These are phyloP conservation scores for Ogataea nitratoaversa DNA, from an alignment of 805 yeast genomes.

Conservation along the genomic window DNA sequence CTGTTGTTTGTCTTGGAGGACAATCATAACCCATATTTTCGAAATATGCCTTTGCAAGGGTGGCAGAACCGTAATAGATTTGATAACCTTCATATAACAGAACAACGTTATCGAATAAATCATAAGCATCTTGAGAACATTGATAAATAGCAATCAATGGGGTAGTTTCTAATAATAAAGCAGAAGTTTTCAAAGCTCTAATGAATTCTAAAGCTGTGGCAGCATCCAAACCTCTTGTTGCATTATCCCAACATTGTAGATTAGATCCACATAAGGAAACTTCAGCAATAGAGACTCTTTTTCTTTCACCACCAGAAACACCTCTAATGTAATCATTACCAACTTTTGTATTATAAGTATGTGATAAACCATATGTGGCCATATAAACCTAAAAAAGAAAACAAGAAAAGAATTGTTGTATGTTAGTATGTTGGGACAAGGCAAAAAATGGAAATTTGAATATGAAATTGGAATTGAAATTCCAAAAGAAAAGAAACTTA, in stretches of 20 bases:
- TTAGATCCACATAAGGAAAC: conserved; percentile 35
- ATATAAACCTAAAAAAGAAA: conserved; percentile 12
- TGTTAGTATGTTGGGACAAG: conserved; percentile 1
- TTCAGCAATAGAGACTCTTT: conserved; percentile 62
- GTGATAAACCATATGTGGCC: conserved; percentile 34
- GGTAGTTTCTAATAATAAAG: conserved; percentile 44
- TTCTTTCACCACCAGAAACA: conserved; percentile 66
- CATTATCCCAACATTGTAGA: conserved; percentile 61
- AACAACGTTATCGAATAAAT: conserved; percentile 39
- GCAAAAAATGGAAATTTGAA: not conserved
- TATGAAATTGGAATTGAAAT: not conserved
- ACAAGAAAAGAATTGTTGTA: not conserved
- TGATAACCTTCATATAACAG: conserved; percentile 42
- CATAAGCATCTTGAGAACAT: conserved; percentile 42
- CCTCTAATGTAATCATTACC: conserved; percentile 64
- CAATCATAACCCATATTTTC: conserved; percentile 43
- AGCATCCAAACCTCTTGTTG: conserved; percentile 68
- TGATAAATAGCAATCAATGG: conserved; percentile 50
- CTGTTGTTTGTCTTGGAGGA: conserved; percentile 44
- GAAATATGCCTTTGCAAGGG: conserved; percentile 35
- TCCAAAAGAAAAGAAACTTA: conserved; percentile 13
- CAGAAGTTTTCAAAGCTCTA: conserved; percentile 52
- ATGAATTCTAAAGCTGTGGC: conserved; percentile 67
- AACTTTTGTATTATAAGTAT: conserved; percentile 53
- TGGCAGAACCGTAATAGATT: conserved; percentile 36